A percentile compares a stretch with the other conserved stretches of the same genome.
phyloP scores from a whole-genome alignment of 225 moss, liverwort and hornwort genomes.

The Physcomitrium patens region DNA sequence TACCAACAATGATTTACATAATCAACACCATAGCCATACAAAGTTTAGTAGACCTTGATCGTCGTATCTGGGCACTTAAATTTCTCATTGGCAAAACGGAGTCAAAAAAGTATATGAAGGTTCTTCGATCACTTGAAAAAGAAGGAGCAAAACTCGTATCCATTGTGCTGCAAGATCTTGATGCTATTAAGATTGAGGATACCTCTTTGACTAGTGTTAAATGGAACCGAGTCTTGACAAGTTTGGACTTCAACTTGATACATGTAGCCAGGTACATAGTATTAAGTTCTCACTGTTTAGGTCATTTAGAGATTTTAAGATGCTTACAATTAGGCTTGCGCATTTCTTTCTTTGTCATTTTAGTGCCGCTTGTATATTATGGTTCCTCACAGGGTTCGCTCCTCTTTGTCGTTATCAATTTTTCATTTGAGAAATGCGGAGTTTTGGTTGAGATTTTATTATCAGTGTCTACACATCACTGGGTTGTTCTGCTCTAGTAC shows the following conservation, averaged over 20 bases:
- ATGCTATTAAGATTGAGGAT: slow-evolving; percentile 32
- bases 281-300: not conserved
- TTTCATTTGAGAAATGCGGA: not conserved
- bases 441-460: not conserved
- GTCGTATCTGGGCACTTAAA: slow-evolving; percentile 59
- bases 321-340: not conserved
- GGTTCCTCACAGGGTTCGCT: not conserved
- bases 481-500: not conserved
- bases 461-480: not conserved
- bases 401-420: not conserved
- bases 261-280: slow-evolving; percentile 49
- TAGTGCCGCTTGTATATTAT: slow-evolving; percentile 4
- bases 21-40: slow-evolving; percentile 63
- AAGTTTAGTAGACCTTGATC: slow-evolving; percentile 74
- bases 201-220: slow-evolving; percentile 16
- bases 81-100: slow-evolving; percentile 50
- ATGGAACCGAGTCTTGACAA: slow-evolving; percentile 53
- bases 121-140: slow-evolving; percentile 59
- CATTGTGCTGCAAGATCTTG: slow-evolving; percentile 49
- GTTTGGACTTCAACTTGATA: slow-evolving; percentile 35
- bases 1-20: slow-evolving; percentile 45
- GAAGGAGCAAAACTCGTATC: slow-evolving; percentile 69
- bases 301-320: not conserved
- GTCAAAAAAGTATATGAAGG: slow-evolving; percentile 52
- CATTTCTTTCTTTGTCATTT: not conserved